These are phyloP conservation scores for Phytopythium cucurbitacearum DNA, from an alignment of 352 stramenopile species.

Conservation along the genomic window DNA sequence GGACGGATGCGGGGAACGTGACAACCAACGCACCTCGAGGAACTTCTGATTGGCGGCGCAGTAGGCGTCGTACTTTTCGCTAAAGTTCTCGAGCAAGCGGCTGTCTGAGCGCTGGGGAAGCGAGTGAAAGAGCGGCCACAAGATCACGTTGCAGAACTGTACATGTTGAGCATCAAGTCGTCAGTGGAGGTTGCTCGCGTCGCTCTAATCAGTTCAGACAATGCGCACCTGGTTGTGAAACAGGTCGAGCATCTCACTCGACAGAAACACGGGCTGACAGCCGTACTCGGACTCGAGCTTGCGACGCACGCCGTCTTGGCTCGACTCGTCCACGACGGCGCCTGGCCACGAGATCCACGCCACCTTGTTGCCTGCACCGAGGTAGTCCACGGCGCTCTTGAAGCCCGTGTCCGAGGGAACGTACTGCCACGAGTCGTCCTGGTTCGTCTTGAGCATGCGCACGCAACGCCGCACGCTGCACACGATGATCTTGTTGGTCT, in stretches of 20 bases:
- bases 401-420: constrained; percentile 57
- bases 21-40: constrained; percentile 40
- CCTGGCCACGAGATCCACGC: constrained; percentile 89
- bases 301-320: constrained; percentile 65
- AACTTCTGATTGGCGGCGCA: constrained; percentile 86
- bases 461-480: constrained; percentile 65
- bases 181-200: neutral
- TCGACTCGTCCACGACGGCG: constrained; percentile 72
- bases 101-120: constrained; percentile 73
- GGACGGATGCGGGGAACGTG: neutral
- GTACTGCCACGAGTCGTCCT: constrained; percentile 78
- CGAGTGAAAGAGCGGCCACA: constrained; percentile 91
- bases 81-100: constrained; percentile 76
- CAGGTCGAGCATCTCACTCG: constrained; percentile 68
- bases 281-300: constrained; percentile 80
- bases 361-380: constrained; percentile 76
- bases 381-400: constrained; percentile 71
- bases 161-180: neutral
- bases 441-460: constrained; percentile 65
- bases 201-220: neutral
- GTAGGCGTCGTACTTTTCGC: constrained; percentile 86
- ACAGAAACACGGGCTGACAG: constrained; percentile 83
- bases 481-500: constrained; percentile 81
- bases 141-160: constrained; percentile 87
- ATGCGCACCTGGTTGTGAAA: constrained; percentile 70